These are phyloP conservation scores for Aureobasidium sp. DNA, from an alignment of 2,329 filamentous ascomycete genomes.

Conservation along the genomic window DNA sequence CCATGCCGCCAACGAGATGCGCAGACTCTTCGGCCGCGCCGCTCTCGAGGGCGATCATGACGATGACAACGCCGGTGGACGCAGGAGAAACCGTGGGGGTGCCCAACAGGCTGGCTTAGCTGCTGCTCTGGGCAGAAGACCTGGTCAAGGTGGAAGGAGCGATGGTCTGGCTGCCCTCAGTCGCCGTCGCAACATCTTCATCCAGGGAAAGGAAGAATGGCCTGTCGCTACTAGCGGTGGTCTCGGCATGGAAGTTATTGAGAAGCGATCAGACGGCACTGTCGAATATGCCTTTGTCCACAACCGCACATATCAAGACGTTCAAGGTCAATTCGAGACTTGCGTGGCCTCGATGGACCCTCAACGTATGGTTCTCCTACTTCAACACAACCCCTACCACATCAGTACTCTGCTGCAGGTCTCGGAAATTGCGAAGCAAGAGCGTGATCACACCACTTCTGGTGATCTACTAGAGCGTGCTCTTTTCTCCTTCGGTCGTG, in stretches of 20 bases:
- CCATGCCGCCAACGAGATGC: constrained; percentile 89
- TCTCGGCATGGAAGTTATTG: constrained; percentile 68
- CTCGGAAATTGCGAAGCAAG: constrained; percentile 84
- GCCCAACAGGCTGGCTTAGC: constrained; percentile 51
- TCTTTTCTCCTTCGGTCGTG: constrained; percentile 87
- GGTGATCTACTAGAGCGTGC: constrained; percentile 85
- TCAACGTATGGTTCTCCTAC: constrained; percentile 68
- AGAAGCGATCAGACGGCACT: constrained; percentile 50
- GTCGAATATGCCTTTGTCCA: constrained; percentile 74
- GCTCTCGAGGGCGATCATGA: constrained; percentile 53
- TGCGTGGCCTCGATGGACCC: constrained; percentile 81
- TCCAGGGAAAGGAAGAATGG: constrained; percentile 84
- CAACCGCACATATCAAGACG: constrained; percentile 62
- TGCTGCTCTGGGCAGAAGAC: constrained; percentile 42
- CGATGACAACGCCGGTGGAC: constrained; percentile 42
- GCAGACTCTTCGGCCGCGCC: constrained; percentile 60
- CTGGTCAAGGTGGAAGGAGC: constrained; percentile 50
- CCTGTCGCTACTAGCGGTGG: constrained; percentile 72
- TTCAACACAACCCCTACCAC: constrained; percentile 76
- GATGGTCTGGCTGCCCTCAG: constrained; percentile 64
- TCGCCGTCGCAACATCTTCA: constrained; percentile 71
- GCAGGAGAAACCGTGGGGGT: constrained; percentile 50
- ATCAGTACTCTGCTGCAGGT: constrained; percentile 91
- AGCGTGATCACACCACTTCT: constrained; percentile 78
- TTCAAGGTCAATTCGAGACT: constrained; percentile 69